phyloP scores from a whole-genome alignment of 148 eudicot species.

The Drosera capensis region DNA sequence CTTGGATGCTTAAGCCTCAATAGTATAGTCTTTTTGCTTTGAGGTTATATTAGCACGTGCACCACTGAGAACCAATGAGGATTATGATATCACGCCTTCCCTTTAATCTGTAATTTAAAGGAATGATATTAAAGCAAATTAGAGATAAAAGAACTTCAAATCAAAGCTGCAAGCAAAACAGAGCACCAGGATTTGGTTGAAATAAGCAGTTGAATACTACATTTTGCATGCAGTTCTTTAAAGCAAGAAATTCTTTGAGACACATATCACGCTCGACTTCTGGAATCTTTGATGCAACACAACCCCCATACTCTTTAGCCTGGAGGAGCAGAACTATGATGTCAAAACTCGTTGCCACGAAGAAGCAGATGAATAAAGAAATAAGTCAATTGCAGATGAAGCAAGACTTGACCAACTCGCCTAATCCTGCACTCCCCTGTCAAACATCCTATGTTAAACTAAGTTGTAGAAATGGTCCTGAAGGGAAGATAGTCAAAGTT shows the following conservation, averaged over 20 bases:
- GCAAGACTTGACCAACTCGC: too few relatives aligned
- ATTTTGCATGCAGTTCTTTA: constrained; percentile 77
- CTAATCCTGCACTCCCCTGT: too few relatives aligned
- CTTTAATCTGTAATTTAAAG: constrained; percentile 33
- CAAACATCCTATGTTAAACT: too few relatives aligned
- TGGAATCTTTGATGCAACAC: constrained; percentile 84
- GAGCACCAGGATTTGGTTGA: constrained; percentile 1
- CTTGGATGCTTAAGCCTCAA: constrained; percentile 3
- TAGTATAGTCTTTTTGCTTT: too few relatives aligned
- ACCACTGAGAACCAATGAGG: constrained; percentile 1
- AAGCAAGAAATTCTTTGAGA: constrained; percentile 62
- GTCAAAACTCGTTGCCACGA: not conserved
- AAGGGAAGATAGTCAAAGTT: too few relatives aligned
- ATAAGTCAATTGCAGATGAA: not conserved
- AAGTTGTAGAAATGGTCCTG: too few relatives aligned
- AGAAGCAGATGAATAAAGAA: not conserved
- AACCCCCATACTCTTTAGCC: constrained; percentile 83
- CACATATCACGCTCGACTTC: constrained; percentile 91
- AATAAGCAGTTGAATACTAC: constrained; percentile 33
- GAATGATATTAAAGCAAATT: not conserved
- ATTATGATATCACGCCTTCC: constrained; percentile 31
- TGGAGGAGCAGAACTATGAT: constrained; percentile 18
- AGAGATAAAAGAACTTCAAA: not conserved
- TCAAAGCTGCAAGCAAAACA: not conserved
- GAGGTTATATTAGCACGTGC: too few relatives aligned